Percentiles rank a stretch among this genome's conserved stretches.
Conservation (phyloP, 768 basidiomycete species). For the Agaricus subrufescens region DNA sequence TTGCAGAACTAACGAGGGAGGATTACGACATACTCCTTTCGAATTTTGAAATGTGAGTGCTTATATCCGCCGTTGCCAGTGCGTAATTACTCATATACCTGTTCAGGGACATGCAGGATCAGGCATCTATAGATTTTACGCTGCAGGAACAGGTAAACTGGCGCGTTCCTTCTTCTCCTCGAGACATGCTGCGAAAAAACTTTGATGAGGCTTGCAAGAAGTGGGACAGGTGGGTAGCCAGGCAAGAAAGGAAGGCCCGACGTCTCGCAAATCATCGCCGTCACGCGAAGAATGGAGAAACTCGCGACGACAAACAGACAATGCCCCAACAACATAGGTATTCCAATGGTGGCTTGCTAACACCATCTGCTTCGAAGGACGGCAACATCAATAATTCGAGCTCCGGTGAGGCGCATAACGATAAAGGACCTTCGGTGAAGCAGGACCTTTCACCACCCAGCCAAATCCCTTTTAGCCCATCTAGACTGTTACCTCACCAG, state of each 20-base stretch:
- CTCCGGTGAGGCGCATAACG: neutral
- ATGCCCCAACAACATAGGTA: neutral
- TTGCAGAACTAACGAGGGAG: constrained; percentile 49
- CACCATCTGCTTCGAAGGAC: neutral
- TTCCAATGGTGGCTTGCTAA: neutral
- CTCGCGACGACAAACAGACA: neutral
- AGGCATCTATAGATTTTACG: constrained; percentile 40
- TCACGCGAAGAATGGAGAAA: neutral
- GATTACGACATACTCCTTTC: constrained; percentile 58
- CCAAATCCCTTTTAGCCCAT: constrained; percentile 10
- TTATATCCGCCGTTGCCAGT: neutral
- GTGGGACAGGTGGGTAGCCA: constrained; percentile 47
- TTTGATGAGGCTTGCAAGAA: constrained; percentile 55
- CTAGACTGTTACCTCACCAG: constrained; percentile 22
- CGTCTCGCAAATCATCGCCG: neutral
- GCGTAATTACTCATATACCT: constrained; percentile 6
- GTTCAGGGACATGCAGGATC: constrained; percentile 61
- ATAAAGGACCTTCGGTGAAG: constrained; percentile 7
- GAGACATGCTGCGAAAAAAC: constrained; percentile 45
- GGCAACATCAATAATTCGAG: neutral
- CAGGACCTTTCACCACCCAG: constrained; percentile 2
- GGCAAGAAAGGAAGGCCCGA: constrained; percentile 21
- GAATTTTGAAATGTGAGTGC: constrained; percentile 58
- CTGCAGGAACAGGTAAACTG: constrained; percentile 49
- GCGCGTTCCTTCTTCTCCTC: constrained; percentile 32